Conservation (phyloP, 108 stramenopile genomes). For the Nitzschia sp. region DNA sequence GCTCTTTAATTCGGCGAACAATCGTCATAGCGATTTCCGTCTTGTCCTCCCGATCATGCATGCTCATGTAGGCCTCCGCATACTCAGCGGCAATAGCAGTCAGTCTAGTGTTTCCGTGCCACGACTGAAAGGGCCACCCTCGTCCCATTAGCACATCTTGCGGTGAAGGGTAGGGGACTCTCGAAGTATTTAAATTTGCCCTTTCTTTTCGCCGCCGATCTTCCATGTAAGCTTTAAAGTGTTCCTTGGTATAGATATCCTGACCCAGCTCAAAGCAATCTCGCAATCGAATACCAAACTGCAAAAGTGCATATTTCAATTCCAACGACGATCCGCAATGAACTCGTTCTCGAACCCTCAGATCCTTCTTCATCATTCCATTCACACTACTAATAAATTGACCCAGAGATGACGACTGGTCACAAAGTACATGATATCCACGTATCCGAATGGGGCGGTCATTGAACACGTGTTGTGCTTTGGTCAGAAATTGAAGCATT, state of each 20-base stretch:
- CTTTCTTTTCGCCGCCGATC: not conserved
- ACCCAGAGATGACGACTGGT: not conserved
- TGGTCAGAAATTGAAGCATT: not conserved
- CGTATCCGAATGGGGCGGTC: conserved; percentile 11
- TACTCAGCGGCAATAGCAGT: not conserved
- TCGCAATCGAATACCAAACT: conserved; percentile 11
- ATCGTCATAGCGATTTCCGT: not conserved
- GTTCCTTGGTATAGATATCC: not conserved
- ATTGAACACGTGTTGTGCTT: conserved; percentile 4
- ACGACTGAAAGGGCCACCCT: conserved; percentile 7
- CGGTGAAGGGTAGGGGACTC: not conserved
- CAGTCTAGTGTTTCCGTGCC: conserved; percentile 1
- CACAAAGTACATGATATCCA: conserved; percentile 1
- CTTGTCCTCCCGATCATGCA: not conserved
- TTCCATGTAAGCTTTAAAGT: not conserved
- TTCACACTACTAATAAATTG: not conserved
- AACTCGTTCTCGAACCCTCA: not conserved
- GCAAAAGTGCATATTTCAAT: conserved; percentile 7
- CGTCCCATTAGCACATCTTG: conserved; percentile 4
- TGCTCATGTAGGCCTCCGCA: not conserved
- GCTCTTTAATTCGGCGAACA: not conserved
- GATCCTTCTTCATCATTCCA: not conserved
- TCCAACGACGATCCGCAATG: conserved; percentile 19
- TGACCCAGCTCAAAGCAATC: not conserved
- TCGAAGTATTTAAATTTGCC: not conserved